These are phyloP conservation scores for Colletotrichum euphorbiae DNA, from an alignment of 2,329 filamentous ascomycete species.

Conservation along the genomic window DNA sequence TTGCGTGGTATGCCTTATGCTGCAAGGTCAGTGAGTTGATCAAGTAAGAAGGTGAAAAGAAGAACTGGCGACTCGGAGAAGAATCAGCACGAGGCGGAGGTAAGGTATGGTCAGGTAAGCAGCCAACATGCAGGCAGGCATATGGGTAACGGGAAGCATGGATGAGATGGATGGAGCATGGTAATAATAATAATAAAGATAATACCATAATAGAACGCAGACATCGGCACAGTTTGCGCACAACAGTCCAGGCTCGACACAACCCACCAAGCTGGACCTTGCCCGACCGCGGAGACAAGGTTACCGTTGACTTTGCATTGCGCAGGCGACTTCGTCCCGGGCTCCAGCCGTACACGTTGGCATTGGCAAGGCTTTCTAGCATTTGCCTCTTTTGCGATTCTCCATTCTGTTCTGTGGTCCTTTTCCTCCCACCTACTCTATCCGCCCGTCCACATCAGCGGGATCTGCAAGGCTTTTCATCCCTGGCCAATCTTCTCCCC, in stretches of 20 bases:
- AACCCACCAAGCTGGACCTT: conserved; percentile 36
- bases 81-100: background rate
- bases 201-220: conserved; percentile 19
- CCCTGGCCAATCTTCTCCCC: conserved; percentile 21
- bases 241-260: conserved; percentile 30
- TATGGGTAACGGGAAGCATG: conserved; percentile 7
- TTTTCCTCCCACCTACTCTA: conserved; percentile 4
- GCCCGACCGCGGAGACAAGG: conserved; percentile 9
- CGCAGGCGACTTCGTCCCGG: no score
- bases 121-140: background rate
- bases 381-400: background rate
- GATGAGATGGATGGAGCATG: conserved; percentile 28
- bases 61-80: background rate
- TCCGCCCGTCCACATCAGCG: conserved; percentile 28
- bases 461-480: conserved; percentile 26
- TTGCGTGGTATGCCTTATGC: conserved; percentile 4
- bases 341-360: no score
- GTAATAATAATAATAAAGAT: conserved; percentile 7
- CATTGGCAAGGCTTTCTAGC: no score
- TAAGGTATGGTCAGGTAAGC: background rate
- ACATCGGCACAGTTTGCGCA: conserved; percentile 28
- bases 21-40: background rate
- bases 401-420: background rate
- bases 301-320: conserved; percentile 1
- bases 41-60: background rate